Percentiles rank a stretch among this genome's conserved stretches.
Evolutionary conservation across 257 asterid genomes (phyloP).

Genomic region (Agastache rugosa): DNA sequence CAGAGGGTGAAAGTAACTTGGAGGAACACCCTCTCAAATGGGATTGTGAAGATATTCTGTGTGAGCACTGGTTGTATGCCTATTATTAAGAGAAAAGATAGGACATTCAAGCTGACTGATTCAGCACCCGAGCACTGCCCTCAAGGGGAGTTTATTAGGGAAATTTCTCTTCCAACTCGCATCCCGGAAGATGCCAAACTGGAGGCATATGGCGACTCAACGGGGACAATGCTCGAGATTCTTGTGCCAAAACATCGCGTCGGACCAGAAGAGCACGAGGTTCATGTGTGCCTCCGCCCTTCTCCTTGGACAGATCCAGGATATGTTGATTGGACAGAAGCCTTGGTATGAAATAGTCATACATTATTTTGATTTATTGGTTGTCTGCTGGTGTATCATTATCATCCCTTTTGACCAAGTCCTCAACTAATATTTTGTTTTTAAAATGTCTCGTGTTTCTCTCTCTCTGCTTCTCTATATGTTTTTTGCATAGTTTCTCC

Average conservation of each 20-base stretch:
- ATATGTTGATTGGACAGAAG: conserved; percentile 35
- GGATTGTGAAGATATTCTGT: conserved; percentile 37
- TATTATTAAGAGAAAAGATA: conserved; percentile 36
- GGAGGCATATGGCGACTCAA: conserved; percentile 40
- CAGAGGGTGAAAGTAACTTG: conserved; percentile 40
- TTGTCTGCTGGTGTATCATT: conserved; percentile 12
- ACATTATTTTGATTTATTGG: conserved; percentile 32
- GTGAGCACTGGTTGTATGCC: conserved; percentile 45
- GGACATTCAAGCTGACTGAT: conserved; percentile 39
- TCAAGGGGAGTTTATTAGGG: conserved; percentile 39
- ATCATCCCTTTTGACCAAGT: neutral
- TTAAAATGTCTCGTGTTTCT: neutral
- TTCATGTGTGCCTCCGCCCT: conserved; percentile 40
- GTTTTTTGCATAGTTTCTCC: neutral
- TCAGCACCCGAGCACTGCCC: conserved; percentile 42
- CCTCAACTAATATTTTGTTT: neutral
- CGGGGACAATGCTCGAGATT: conserved; percentile 42
- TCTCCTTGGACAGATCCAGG: conserved; percentile 41
- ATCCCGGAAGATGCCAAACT: conserved; percentile 42
- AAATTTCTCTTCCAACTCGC: conserved; percentile 40
- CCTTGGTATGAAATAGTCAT: conserved; percentile 34
- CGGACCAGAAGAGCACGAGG: conserved; percentile 42
- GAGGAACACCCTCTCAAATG: conserved; percentile 44
- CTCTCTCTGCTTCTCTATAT: neutral
- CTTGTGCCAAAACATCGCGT: conserved; percentile 38